Percentiles rank a stretch among this genome's conserved stretches.
Evolutionary conservation across 2,329 filamentous ascomycete species (phyloP).

Genomic region (Cryphonectria naterciae): DNA sequence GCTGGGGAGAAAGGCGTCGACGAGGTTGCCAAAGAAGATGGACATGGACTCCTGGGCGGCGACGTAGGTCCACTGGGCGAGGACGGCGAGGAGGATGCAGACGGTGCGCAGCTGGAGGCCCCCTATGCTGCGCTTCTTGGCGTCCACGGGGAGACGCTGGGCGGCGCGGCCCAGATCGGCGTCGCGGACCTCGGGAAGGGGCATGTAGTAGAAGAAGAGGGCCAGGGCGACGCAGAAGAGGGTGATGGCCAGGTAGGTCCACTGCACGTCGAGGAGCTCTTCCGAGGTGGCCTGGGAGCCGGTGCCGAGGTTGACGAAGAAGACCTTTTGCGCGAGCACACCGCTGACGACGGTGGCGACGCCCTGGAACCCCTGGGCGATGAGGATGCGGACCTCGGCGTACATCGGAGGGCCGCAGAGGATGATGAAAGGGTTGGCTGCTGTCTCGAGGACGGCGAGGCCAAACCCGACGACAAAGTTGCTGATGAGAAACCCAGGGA

Average conservation of each 20-base stretch:
- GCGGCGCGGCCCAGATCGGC: constrained; percentile 56
- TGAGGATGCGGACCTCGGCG: constrained; percentile 73
- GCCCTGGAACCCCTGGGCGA: constrained; percentile 79
- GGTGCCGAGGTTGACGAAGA: constrained; percentile 63
- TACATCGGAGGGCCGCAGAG: constrained; percentile 76
- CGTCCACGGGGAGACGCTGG: constrained; percentile 53
- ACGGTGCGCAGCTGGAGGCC: constrained; percentile 59
- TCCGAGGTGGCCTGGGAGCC: constrained; percentile 40
- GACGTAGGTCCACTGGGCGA: constrained; percentile 80
- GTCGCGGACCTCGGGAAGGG: constrained; percentile 64
- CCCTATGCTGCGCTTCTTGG: constrained; percentile 51
- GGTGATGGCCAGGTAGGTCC: constrained; percentile 83
- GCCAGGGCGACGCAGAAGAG: constrained; percentile 73
- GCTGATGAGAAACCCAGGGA: constrained; percentile 75
- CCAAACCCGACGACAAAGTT: constrained; percentile 78
- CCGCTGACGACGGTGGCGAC: constrained; percentile 74
- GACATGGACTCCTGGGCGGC: constrained; percentile 71
- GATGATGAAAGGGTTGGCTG: constrained; percentile 74
- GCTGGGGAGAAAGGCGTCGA: constrained; percentile 46
- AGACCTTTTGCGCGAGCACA: constrained; percentile 72
- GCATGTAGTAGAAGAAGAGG: constrained; percentile 70
- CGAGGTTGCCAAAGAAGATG: constrained; percentile 61
- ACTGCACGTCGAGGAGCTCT: constrained; percentile 75
- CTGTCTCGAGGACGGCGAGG: constrained; percentile 76
- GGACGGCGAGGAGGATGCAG: constrained; percentile 69